phyloP scores from a whole-genome alignment of 345 rosid species.

The Eucalyptus erythrocorys region DNA sequence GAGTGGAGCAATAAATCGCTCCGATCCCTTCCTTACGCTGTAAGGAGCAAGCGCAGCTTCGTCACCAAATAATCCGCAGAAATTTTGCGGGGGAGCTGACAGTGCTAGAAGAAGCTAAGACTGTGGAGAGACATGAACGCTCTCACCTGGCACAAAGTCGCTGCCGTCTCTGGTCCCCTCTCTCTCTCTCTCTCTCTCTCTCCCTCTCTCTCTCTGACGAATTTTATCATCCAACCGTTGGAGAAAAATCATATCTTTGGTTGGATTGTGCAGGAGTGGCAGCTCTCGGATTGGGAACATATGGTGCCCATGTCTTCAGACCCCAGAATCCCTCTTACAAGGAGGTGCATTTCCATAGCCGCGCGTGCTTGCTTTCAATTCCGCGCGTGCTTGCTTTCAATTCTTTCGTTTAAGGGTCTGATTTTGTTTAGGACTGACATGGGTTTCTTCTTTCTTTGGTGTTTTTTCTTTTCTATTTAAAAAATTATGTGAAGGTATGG shows the following conservation, averaged over 20 bases:
- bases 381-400: background rate
- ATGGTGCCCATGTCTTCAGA: conserved; percentile 76
- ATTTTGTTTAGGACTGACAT: background rate
- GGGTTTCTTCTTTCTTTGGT: background rate
- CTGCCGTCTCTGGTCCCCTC: conserved; percentile 62
- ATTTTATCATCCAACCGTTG: background rate
- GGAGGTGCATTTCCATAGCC: conserved; percentile 27
- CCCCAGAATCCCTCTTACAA: conserved; percentile 71
- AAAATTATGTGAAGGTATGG: conserved; percentile 52
- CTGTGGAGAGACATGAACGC: conserved; percentile 35
- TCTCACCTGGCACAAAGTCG: conserved; percentile 75
- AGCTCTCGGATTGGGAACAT: conserved; percentile 87
- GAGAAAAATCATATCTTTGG: background rate
- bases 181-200: background rate
- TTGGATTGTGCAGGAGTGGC: conserved; percentile 44
- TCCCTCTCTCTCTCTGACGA: background rate
- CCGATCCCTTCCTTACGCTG: background rate
- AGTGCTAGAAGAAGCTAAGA: background rate
- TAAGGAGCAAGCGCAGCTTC: background rate
- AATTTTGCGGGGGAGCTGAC: background rate
- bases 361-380: background rate
- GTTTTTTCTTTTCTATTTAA: background rate
- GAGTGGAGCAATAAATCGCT: background rate
- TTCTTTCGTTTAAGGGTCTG: background rate
- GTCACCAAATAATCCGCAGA: background rate